Evolutionary conservation across 2,329 filamentous ascomycete species (phyloP), one percentile per base, ranked within the genome.

Genomic region (Cercospora sp.): DNA sequence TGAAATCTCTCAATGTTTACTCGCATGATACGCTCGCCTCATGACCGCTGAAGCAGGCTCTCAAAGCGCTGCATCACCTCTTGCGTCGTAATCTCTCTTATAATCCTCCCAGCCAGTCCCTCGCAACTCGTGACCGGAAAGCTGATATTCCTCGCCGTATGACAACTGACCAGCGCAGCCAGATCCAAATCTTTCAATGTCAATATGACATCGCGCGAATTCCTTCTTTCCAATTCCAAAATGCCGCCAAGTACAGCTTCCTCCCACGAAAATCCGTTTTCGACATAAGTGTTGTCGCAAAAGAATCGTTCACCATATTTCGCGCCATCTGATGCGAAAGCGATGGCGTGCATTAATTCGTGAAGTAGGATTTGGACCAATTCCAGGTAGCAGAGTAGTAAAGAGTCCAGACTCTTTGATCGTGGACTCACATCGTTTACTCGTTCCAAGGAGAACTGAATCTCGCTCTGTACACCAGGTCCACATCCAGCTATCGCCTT

Each of bases 331-430:
- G 32, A 34, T 10, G 62, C 62, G 40, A 58, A 65, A 3, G 34
- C 53, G 10, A 65, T 65, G 5, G 51, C 62, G 37, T 65, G 62
- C 30, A 65, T 45, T 18, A 65, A 37, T 30, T 65, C 62, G 26
- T 65, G 62, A 3, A 65, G 18, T 4, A 65, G 34, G 6, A 53
- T 65, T 18, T 57, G 51, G 4, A 53, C 62, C 12, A 65, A 34
- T 9, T 65, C 49, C 1, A 40, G 32, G 16, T 57, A 65, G 34
- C 53, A 57, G 2, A 65, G 34, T 4, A 45, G 51, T 13, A 65
- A 9, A 3, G 30, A 37, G 30, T 55, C 30, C 3, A 43, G 21
- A 21, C 26, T 57, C 7, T 55, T 57, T 2, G 26, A 13, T 18
- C 5, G n/a, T 3, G 61, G 61, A 7, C 26, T 57, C 1, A 53